These are phyloP conservation scores for Crithidia brevicula DNA, from an alignment of 208 protist genomes.

Conservation along the genomic window DNA sequence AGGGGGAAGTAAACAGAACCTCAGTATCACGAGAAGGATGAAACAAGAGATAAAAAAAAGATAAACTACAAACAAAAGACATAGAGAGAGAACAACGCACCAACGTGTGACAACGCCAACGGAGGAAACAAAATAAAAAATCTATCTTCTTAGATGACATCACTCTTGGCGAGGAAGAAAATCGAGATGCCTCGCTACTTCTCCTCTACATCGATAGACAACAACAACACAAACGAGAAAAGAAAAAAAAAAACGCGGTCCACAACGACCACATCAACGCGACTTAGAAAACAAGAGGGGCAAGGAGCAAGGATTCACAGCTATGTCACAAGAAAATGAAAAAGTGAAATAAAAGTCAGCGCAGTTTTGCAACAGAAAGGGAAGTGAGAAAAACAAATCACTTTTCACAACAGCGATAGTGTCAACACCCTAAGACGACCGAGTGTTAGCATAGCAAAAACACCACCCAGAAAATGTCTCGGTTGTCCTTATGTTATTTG, in stretches of 20 bases:
- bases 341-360: too few relatives aligned
- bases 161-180: too few relatives aligned
- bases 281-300: neutral
- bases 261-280: neutral
- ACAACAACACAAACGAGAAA: neutral
- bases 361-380: neutral
- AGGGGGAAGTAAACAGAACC: constrained; percentile 4
- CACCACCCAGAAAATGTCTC: too few relatives aligned
- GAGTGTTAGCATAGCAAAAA: too few relatives aligned
- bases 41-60: neutral
- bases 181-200: neutral
- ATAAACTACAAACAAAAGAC: neutral
- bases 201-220: neutral
- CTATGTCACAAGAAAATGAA: neutral
- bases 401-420: too few relatives aligned
- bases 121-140: neutral
- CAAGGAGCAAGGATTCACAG: neutral
- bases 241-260: neutral
- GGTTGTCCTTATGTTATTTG: too few relatives aligned
- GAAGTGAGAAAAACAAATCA: too few relatives aligned
- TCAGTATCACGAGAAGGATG: neutral
- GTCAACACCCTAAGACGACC: too few relatives aligned
- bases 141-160: too few relatives aligned
- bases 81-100: neutral
- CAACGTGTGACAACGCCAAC: neutral